Percentiles rank a stretch among this genome's conserved stretches.
Conservation (phyloP, 2,329 filamentous ascomycete genomes). For the Fusarium sp. region DNA sequence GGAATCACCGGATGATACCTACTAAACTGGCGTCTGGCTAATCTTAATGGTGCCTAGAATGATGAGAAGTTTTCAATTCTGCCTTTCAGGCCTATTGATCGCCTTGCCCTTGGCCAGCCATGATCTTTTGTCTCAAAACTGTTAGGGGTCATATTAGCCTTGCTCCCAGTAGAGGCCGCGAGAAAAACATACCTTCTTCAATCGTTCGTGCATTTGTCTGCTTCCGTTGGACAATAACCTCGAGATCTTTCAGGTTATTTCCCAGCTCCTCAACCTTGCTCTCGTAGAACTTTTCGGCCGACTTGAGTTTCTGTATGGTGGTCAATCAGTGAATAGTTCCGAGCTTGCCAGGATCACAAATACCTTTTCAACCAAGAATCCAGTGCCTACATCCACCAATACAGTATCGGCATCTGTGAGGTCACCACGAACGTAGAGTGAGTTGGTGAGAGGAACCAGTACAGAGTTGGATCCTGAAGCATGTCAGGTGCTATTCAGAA, state of each 20-base stretch:
- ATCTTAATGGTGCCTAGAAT: background rate
- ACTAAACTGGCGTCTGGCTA: slow-evolving; percentile 2
- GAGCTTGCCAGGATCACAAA: background rate
- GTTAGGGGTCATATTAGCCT: slow-evolving; percentile 38
- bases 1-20: background rate
- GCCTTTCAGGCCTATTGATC: slow-evolving; percentile 33
- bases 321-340: slow-evolving; percentile 16
- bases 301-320: slow-evolving; percentile 57
- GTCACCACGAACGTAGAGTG: slow-evolving; percentile 88
- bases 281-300: slow-evolving; percentile 65
- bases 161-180: slow-evolving; percentile 20
- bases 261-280: slow-evolving; percentile 62
- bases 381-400: slow-evolving; percentile 91
- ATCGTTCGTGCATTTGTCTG: slow-evolving; percentile 84
- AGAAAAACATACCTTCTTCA: slow-evolving; percentile 74
- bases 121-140: slow-evolving; percentile 56
- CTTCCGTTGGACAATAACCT: slow-evolving; percentile 71
- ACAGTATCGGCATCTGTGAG: slow-evolving; percentile 79
- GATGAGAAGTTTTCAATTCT: background rate
- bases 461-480: slow-evolving; percentile 61
- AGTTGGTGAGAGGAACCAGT: slow-evolving; percentile 93
- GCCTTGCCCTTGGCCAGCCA: slow-evolving; percentile 47
- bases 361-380: slow-evolving; percentile 94
- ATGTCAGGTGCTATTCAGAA: slow-evolving; percentile 13
- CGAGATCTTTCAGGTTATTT: slow-evolving; percentile 63